Percentiles rank a stretch among this genome's conserved stretches.
These are phyloP conservation scores for Speleostelium caveatum DNA, from an alignment of 78 protist species.

Conservation along the genomic window DNA sequence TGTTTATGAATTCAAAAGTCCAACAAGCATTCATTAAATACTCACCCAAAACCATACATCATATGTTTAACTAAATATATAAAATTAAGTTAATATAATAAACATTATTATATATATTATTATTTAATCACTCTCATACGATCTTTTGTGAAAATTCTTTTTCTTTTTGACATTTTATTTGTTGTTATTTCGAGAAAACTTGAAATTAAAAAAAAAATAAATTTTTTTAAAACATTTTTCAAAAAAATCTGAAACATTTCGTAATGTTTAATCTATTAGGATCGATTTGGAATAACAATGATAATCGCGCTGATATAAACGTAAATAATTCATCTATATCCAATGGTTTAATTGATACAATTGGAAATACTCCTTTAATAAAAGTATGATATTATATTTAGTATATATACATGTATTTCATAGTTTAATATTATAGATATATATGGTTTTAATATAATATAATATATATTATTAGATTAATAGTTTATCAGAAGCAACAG, in stretches of 20 bases:
- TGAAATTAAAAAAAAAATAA: too few species aligned
- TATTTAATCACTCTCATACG: background rate
- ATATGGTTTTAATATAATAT: background rate
- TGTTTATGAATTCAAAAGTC: too few species aligned
- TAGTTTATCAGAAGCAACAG: constrained; percentile 76
- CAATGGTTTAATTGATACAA: constrained; percentile 55
- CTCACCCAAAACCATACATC: constrained; percentile 88
- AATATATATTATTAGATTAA: background rate
- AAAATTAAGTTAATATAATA: background rate
- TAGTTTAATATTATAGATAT: too few species aligned
- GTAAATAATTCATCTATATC: background rate
- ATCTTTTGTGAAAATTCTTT: constrained; percentile 63
- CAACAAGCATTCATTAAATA: too few species aligned
- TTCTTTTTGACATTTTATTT: constrained; percentile 68
- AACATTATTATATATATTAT: background rate
- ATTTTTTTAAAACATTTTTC: too few species aligned
- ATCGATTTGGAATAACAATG: too few species aligned
- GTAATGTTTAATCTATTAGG: too few species aligned
- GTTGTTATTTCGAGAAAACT: too few species aligned
- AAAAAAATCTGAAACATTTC: too few species aligned
- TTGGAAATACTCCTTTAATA: constrained; percentile 84
- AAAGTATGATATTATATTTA: background rate
- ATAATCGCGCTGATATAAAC: too few species aligned
- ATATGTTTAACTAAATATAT: constrained; percentile 62
- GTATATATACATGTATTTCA: too few species aligned